Conservation (phyloP, 1,139 yeast species). For the Candida sanyaensis region DNA sequence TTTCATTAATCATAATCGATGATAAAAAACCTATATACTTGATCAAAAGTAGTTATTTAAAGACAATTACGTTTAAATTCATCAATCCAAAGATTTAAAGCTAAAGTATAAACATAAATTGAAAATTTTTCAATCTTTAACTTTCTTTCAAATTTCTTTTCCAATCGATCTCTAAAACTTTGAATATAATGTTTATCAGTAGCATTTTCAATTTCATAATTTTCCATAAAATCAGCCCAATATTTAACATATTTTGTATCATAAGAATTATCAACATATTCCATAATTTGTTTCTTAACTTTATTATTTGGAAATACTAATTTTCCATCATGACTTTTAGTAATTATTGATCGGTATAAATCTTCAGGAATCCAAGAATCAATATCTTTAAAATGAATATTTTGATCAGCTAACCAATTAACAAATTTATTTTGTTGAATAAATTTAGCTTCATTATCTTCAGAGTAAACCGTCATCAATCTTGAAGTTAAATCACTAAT, state of each 20-base stretch:
- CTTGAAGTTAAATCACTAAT: slow-evolving; percentile 3
- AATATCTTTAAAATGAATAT: background rate
- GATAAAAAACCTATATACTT: background rate
- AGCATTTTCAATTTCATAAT: slow-evolving; percentile 1
- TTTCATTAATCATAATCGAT: background rate
- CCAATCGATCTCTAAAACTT: slow-evolving; percentile 1
- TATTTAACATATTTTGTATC: slow-evolving; percentile 3
- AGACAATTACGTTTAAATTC: slow-evolving; percentile 5
- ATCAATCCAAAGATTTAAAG: slow-evolving; percentile 6
- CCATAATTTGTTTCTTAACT: slow-evolving; percentile 2
- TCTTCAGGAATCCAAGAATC: slow-evolving; percentile 4
- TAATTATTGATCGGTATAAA: background rate
- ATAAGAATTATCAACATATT: slow-evolving; percentile 4
- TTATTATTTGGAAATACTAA: slow-evolving; percentile 2
- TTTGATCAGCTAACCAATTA: slow-evolving; percentile 4
- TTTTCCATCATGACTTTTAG: slow-evolving; percentile 1
- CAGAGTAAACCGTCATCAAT: slow-evolving; percentile 1
- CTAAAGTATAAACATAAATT: slow-evolving; percentile 3
- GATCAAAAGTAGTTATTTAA: background rate
- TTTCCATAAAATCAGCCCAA: slow-evolving; percentile 6
- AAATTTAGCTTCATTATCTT: background rate
- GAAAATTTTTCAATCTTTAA: slow-evolving; percentile 3
- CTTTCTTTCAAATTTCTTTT: slow-evolving; percentile 4
- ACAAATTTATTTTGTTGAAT: slow-evolving; percentile 3
- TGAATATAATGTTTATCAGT: background rate